Percentiles rank a stretch among this genome's conserved stretches.
phyloP scores from a whole-genome alignment of 352 stramenopile genomes.

The Phytophthora colocasiae region DNA sequence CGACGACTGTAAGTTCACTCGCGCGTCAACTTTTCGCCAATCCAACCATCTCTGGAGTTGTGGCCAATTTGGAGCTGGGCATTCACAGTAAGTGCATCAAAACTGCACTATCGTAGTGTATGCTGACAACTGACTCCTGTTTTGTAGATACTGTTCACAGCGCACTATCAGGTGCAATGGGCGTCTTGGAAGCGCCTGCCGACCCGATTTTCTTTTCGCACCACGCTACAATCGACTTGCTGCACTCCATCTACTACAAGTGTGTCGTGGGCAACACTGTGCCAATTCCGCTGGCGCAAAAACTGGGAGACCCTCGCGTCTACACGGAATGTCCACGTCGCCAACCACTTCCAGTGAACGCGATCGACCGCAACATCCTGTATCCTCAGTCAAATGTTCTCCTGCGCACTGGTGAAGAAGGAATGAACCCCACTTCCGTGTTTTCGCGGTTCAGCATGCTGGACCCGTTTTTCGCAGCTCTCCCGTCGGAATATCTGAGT shows the following conservation, averaged over 20 bases:
- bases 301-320: slow-evolving; percentile 67
- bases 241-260: slow-evolving; percentile 89
- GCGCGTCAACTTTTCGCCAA: slow-evolving; percentile 75
- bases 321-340: slow-evolving; percentile 65
- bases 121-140: slow-evolving; percentile 16
- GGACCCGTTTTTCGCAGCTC: slow-evolving; percentile 56
- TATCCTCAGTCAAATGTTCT: slow-evolving; percentile 61
- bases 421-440: slow-evolving; percentile 54
- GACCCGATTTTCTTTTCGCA: slow-evolving; percentile 91
- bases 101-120: background rate
- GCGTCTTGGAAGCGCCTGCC: slow-evolving; percentile 70
- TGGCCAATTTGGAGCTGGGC: slow-evolving; percentile 72
- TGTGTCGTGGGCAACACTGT: slow-evolving; percentile 73
- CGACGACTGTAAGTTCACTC: slow-evolving; percentile 77
- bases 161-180: slow-evolving; percentile 73
- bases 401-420: slow-evolving; percentile 60
- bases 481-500: slow-evolving; percentile 74
- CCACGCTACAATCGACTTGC: slow-evolving; percentile 81
- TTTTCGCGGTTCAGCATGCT: slow-evolving; percentile 59
- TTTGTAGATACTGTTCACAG: slow-evolving; percentile 83
- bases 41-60: slow-evolving; percentile 71
- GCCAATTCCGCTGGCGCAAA: slow-evolving; percentile 57
- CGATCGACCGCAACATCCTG: slow-evolving; percentile 61
- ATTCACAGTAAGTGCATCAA: slow-evolving; percentile 69
- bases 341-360: slow-evolving; percentile 33